These are phyloP conservation scores for Cicer pinnatifidum DNA, from an alignment of 306 rosid species.

Conservation along the genomic window DNA sequence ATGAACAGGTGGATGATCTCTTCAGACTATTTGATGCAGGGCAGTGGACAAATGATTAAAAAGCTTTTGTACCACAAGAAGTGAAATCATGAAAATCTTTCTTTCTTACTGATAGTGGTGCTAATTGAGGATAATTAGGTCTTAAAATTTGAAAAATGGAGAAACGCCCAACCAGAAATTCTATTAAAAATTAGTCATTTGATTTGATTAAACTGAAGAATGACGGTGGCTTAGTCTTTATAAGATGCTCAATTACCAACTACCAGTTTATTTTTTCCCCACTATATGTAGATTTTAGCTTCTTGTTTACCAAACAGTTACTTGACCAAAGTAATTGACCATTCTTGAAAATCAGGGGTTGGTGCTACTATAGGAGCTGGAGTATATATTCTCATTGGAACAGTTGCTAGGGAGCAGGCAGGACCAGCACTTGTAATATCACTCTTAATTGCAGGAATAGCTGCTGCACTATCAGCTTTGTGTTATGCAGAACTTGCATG, in stretches of 20 bases:
- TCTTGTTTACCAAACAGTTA: constrained; percentile 21
- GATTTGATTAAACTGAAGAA: neutral
- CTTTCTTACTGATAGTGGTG: neutral
- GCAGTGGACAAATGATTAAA: neutral
- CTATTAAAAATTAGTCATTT: neutral
- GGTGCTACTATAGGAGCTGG: constrained; percentile 98
- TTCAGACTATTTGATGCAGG: neutral
- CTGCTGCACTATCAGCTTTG: constrained; percentile 90
- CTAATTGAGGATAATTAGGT: constrained; percentile 9
- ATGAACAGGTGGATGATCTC: neutral
- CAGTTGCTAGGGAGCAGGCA: constrained; percentile 90
- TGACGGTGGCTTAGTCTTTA: constrained; percentile 5
- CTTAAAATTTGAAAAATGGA: neutral
- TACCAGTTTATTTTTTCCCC: constrained; percentile 23
- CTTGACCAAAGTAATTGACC: neutral
- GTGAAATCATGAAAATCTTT: neutral
- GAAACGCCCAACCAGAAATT: neutral
- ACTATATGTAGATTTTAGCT: constrained; percentile 9
- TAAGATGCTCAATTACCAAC: constrained; percentile 3
- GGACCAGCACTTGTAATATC: constrained; percentile 90
- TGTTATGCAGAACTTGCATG: constrained; percentile 98
- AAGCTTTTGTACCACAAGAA: neutral
- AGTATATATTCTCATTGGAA: constrained; percentile 96
- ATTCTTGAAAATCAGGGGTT: constrained; percentile 64
- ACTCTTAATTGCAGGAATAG: constrained; percentile 80